Percentiles rank a stretch among this genome's conserved stretches.
These are phyloP conservation scores for Xylaria sp. DNA, from an alignment of 2,329 filamentous ascomycete genomes.

Conservation along the genomic window DNA sequence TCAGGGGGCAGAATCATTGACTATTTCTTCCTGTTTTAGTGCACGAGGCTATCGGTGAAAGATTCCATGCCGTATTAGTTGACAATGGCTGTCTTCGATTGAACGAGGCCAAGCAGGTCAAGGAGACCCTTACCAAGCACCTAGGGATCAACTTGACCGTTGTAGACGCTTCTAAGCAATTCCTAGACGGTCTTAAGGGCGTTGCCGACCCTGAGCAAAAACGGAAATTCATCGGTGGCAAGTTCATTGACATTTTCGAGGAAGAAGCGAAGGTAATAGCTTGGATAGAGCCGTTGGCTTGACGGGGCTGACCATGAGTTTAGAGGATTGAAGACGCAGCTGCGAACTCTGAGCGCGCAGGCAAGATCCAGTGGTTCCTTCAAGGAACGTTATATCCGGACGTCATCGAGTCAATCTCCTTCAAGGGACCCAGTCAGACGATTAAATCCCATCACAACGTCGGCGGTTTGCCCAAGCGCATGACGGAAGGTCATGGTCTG, in stretches of 20 bases:
- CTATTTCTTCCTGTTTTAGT: no score
- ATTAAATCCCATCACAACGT: conserved; percentile 47
- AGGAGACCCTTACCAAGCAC: conserved; percentile 75
- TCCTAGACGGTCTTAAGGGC: conserved; percentile 76
- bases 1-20: background rate
- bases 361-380: conserved; percentile 81
- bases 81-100: conserved; percentile 86
- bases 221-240: conserved; percentile 85
- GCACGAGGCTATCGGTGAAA: conserved; percentile 58
- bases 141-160: conserved; percentile 91
- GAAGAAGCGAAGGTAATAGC: conserved; percentile 58
- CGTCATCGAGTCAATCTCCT: conserved; percentile 51
- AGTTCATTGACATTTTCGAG: conserved; percentile 82
- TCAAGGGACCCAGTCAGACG: conserved; percentile 44
- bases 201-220: conserved; percentile 82
- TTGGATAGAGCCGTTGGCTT: conserved; percentile 22
- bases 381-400: conserved; percentile 81
- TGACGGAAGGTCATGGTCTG: conserved; percentile 42
- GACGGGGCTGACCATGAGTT: background rate
- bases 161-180: conserved; percentile 75
- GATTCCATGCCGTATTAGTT: conserved; percentile 83
- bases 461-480: conserved; percentile 45
- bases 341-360: conserved; percentile 66
- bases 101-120: conserved; percentile 81
- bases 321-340: conserved; percentile 68